A percentile compares a stretch with the other conserved stretches of the same genome.
These are phyloP conservation scores for Huntiella bhutanensis DNA, from an alignment of 2,329 filamentous ascomycete genomes.

Conservation along the genomic window DNA sequence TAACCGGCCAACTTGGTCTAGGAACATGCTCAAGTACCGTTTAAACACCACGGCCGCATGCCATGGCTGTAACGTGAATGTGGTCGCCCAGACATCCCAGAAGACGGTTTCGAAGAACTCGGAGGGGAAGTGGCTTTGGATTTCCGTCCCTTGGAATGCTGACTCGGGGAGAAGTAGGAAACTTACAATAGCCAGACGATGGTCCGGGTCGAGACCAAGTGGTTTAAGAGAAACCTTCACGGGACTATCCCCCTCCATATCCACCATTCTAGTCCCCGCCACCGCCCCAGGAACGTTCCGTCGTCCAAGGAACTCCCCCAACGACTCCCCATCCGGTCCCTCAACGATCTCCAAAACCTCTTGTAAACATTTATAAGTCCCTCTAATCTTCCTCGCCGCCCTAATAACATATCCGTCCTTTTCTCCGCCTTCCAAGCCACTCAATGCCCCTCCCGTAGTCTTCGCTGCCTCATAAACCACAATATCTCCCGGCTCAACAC, in stretches of 20 bases:
- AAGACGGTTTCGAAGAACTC: conserved; percentile 21
- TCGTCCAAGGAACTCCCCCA: neutral
- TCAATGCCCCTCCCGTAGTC: conserved; percentile 17
- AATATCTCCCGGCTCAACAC: conserved; percentile 18
- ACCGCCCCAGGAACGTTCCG: neutral
- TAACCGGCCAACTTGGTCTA: conserved; percentile 17
- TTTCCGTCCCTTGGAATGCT: conserved; percentile 17
- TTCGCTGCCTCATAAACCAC: conserved; percentile 19
- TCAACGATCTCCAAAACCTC: conserved; percentile 13
- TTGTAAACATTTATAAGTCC: conserved; percentile 18
- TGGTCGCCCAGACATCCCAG: conserved; percentile 21
- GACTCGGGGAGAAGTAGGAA: conserved; percentile 17
- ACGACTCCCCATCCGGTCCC: neutral
- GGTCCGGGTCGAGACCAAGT: conserved; percentile 8
- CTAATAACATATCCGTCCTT: conserved; percentile 19
- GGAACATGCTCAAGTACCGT: conserved; percentile 19
- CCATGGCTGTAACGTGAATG: conserved; percentile 20
- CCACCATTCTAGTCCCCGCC: conserved; percentile 1
- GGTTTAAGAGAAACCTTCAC: conserved; percentile 5
- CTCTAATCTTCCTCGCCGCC: conserved; percentile 19
- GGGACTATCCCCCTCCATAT: conserved; percentile 1
- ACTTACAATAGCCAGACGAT: conserved; percentile 15
- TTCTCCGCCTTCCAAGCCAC: conserved; percentile 15
- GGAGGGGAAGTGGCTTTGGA: conserved; percentile 12
- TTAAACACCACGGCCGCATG: conserved; percentile 20